Conservation (phyloP, 2,329 filamentous ascomycete genomes). For the Paracoccidioides brasiliensis region DNA sequence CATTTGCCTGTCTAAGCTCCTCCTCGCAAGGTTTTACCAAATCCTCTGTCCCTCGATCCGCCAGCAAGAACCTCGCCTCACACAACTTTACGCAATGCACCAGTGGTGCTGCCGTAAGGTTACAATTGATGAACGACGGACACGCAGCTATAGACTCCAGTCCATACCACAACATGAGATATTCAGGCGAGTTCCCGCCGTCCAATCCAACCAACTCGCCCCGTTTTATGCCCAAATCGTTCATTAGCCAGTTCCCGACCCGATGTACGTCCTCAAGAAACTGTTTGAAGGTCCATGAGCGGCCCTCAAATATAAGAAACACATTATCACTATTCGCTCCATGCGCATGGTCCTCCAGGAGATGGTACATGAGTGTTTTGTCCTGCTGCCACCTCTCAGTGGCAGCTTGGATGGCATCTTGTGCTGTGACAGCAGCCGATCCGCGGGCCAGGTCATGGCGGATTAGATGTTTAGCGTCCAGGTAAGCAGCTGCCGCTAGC, state of each 20-base stretch:
- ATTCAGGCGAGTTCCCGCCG: conserved; percentile 38
- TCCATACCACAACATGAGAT: conserved; percentile 33
- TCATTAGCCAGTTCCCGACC: conserved; percentile 3
- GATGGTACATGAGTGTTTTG: conserved; percentile 3
- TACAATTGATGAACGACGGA: conserved; percentile 36
- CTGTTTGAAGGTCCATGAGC: conserved; percentile 1
- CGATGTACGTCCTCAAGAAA: not conserved
- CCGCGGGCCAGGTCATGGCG: not conserved
- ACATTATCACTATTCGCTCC: not conserved
- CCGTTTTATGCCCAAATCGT: not conserved
- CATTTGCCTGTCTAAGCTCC: conserved; percentile 19
- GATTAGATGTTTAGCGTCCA: conserved; percentile 1
- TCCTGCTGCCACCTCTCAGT: not conserved
- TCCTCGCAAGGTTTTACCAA: conserved; percentile 34
- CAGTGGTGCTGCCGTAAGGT: conserved; percentile 29
- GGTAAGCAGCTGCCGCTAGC: conserved; percentile 1
- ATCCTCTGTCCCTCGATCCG: conserved; percentile 25
- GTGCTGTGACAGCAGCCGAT: not conserved
- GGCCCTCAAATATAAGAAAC: not conserved
- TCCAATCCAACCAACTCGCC: conserved; percentile 36
- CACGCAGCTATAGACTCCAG: conserved; percentile 35
- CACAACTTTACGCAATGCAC: conserved; percentile 4
- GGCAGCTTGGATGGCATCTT: not conserved
- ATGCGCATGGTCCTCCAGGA: not conserved
- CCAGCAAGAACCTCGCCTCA: not conserved